Evolutionary conservation across 2,329 filamentous ascomycete species (phyloP).

Genomic region (Fusarium anguioides): DNA sequence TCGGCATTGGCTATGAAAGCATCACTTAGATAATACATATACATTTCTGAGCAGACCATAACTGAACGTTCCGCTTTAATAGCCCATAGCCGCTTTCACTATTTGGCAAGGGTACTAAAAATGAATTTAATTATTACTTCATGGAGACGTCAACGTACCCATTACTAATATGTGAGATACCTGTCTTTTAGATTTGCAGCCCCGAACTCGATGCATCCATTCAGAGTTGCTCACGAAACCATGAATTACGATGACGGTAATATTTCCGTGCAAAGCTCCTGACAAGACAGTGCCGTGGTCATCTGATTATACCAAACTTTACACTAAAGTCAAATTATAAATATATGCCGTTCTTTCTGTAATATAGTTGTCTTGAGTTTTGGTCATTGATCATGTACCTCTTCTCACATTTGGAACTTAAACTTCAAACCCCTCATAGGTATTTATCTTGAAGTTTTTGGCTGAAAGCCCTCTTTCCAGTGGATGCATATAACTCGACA

Average conservation of each 20-base stretch:
- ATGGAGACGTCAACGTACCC: not conserved
- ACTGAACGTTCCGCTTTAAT: not conserved
- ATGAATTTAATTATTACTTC: not conserved
- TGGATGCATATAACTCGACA: too few species aligned
- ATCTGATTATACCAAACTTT: not conserved
- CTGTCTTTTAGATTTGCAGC: not conserved
- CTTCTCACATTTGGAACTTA: too few species aligned
- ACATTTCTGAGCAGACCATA: not conserved
- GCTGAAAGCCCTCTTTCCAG: too few species aligned
- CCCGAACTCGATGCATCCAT: not conserved
- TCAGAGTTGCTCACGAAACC: not conserved
- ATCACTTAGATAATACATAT: slow-evolving; percentile 4
- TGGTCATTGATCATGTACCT: too few species aligned
- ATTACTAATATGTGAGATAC: not conserved
- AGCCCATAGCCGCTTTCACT: too few species aligned
- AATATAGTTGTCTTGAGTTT: too few species aligned
- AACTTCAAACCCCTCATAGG: too few species aligned
- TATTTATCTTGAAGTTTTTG: too few species aligned
- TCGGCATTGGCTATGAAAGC: not conserved
- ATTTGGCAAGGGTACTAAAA: not conserved
- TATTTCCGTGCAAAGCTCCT: not conserved
- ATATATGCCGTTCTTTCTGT: too few species aligned
- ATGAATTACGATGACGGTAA: not conserved
- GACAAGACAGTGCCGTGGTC: not conserved
- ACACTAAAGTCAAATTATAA: too few species aligned